Base-by-base conservation (phyloP, 129 eudicot genomes). In the Lactuca sativa region DNA sequence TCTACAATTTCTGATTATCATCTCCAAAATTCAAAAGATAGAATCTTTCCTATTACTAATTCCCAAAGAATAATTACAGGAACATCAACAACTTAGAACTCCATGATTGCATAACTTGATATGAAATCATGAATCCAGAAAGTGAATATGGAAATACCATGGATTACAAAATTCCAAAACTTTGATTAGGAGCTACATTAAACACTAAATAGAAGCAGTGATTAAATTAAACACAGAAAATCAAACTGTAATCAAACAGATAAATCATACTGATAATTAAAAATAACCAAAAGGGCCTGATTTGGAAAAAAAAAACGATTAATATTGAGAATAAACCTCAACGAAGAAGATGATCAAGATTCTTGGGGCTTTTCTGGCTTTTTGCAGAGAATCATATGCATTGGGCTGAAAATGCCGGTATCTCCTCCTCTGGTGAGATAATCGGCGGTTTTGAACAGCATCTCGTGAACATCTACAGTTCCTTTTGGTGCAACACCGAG, bases 401-500 rank as follows among this genome's bases (percentile, higher is more conserved):
- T 93, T 5, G 98, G 98, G 1, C 71, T 60, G 74, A 92, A 92
- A 32, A 92, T 92, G 37, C 96, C 96, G 10, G 80, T 70, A 11
- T 92, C 96, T 0, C 98, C 98, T 1, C 96, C 98, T 74, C 81
- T 78, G 1, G 90, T 80, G 16, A 93, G 79, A 67, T 82, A 81
- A 81, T 89, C 96, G 7, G 95, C 98, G 17, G 98, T 93, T 67
- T 76, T 81, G 48, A 89, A 85, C 75, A 93, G 83, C 97, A 92
- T 92, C 82, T 88, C 89, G 55, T 92, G 97, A 67, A 92, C 97
- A 84, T 92, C 97, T 4, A 85, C 86, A 0, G 84, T 78, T 0
- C 97, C 98, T 64, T 92, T 89, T 0, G 98, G 98, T 0, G 98
- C 98, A 69, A 93, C 79, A n/a, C 95, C 92, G 4, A 93, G 31